A percentile compares a stretch with the other conserved stretches of the same genome.
phyloP scores from a whole-genome alignment of 2,329 filamentous ascomycete species.

The Leptosphaerulina australis region DNA sequence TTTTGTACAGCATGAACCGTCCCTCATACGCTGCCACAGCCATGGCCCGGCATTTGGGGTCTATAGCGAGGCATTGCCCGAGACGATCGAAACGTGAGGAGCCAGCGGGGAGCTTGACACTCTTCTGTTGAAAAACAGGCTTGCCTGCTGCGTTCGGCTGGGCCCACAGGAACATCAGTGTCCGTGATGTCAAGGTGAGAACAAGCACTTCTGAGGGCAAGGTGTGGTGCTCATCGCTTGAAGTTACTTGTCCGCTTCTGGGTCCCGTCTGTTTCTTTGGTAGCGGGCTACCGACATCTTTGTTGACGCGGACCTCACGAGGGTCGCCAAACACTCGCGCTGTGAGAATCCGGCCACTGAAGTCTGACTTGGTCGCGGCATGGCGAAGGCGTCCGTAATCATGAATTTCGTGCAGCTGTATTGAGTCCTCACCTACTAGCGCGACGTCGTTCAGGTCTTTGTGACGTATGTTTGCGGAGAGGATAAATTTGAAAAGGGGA shows the following conservation, averaged over 20 bases:
- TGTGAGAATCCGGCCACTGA: conserved; percentile 78
- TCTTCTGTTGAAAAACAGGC: conserved; percentile 66
- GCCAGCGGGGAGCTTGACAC: conserved; percentile 64
- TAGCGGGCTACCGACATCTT: conserved; percentile 27
- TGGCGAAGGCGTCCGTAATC: conserved; percentile 73
- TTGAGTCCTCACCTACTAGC: conserved; percentile 80
- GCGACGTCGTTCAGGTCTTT: conserved; percentile 77
- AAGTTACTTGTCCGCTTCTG: conserved; percentile 21
- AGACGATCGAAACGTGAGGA: conserved; percentile 60
- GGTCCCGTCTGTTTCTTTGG: conserved; percentile 22
- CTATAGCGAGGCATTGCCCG: conserved; percentile 73
- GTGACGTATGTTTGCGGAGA: conserved; percentile 79
- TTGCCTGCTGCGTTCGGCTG: conserved; percentile 52
- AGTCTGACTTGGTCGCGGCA: conserved; percentile 78
- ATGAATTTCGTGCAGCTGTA: conserved; percentile 79
- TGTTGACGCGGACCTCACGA: conserved; percentile 27
- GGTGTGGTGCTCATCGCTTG: conserved; percentile 28
- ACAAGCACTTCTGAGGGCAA: conserved; percentile 79
- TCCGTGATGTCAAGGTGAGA: conserved; percentile 73
- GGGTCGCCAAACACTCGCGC: conserved; percentile 72
- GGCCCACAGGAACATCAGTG: conserved; percentile 79
- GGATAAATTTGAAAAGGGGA: conserved; percentile 74
- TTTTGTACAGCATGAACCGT: conserved; percentile 72
- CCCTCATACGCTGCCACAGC: conserved; percentile 74
- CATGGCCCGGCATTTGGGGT: conserved; percentile 69